Percentiles rank a stretch among this genome's conserved stretches.
These are phyloP conservation scores for Nakaseomyces delphensis DNA, from an alignment of 1,139 yeast species.

Conservation along the genomic window DNA sequence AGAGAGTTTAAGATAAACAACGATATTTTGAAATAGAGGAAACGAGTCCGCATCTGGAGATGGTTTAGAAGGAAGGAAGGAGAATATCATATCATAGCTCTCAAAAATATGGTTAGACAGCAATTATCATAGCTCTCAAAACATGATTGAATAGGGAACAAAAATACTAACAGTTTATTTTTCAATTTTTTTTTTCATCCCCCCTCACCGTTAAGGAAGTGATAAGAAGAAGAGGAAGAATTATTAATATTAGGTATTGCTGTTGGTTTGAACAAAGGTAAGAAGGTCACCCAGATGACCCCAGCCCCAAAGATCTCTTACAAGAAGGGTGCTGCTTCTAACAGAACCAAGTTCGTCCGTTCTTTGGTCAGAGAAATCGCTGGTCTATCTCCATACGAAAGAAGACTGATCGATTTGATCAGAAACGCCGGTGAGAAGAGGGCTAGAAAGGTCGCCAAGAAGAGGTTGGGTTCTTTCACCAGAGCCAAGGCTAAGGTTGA, in stretches of 20 bases:
- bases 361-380: slow-evolving; percentile 93
- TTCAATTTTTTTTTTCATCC: too few species aligned
- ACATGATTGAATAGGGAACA: too few species aligned
- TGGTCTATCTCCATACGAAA: slow-evolving; percentile 99
- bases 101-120: too few species aligned
- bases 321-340: slow-evolving; percentile 95
- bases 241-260: slow-evolving; percentile 62
- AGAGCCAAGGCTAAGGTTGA: slow-evolving; percentile 99
- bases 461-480: slow-evolving; percentile 99
- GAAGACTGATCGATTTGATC: slow-evolving; percentile 98
- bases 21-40: not conserved
- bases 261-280: slow-evolving; percentile 98
- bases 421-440: slow-evolving; percentile 99
- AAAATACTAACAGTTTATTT: not conserved
- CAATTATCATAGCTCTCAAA: too few species aligned
- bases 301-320: slow-evolving; percentile 90
- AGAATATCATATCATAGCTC: too few species aligned
- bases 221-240: not conserved
- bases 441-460: slow-evolving; percentile 99
- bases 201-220: too few species aligned
- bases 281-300: slow-evolving; percentile 89
- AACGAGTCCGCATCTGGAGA: not conserved
- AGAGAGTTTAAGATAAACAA: not conserved
- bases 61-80: not conserved
- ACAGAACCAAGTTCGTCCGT: slow-evolving; percentile 95